Evolutionary conservation across 1,284 basidiomycete species (phyloP).

Genomic region (Porodaedalea pini): DNA sequence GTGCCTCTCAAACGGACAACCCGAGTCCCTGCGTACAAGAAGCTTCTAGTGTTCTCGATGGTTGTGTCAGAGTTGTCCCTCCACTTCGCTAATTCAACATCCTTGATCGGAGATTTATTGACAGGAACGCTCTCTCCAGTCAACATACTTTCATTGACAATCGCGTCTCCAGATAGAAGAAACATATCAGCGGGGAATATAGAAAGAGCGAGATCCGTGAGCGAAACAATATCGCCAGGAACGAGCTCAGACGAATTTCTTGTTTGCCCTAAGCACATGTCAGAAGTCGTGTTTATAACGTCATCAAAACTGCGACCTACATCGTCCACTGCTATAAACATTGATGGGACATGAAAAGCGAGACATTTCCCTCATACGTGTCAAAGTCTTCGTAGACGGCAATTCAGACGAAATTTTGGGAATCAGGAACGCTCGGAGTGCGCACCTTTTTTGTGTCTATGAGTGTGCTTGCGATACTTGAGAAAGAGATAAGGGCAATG

Average conservation of each 20-base stretch:
- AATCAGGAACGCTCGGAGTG: constrained; percentile 1
- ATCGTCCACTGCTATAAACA: constrained; percentile 70
- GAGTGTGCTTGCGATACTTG: constrained; percentile 85
- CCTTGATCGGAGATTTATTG: constrained; percentile 77
- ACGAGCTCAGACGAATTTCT: constrained; percentile 81
- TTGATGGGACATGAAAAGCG: constrained; percentile 82
- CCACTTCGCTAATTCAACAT: constrained; percentile 70
- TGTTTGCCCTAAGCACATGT: constrained; percentile 53
- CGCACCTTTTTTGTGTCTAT: constrained; percentile 87
- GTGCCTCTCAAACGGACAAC: constrained; percentile 87
- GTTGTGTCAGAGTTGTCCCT: constrained; percentile 63
- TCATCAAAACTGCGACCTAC: constrained; percentile 43
- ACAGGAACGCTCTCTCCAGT: constrained; percentile 96
- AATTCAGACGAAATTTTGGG: background rate
- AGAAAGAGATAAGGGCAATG: constrained; percentile 87
- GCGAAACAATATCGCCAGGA: constrained; percentile 90
- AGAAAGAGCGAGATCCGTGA: constrained; percentile 72
- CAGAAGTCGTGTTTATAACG: constrained; percentile 2
- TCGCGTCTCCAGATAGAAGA: constrained; percentile 91
- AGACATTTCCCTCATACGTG: constrained; percentile 96
- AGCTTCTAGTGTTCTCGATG: constrained; percentile 77
- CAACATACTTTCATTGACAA: constrained; percentile 98
- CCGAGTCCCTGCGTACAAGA: constrained; percentile 90
- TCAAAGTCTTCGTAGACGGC: constrained; percentile 63
- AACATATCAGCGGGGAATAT: constrained; percentile 91